Evolutionary conservation across 192 early-diverging fungal species (phyloP).

Genomic region (Thamnidium elegans): DNA sequence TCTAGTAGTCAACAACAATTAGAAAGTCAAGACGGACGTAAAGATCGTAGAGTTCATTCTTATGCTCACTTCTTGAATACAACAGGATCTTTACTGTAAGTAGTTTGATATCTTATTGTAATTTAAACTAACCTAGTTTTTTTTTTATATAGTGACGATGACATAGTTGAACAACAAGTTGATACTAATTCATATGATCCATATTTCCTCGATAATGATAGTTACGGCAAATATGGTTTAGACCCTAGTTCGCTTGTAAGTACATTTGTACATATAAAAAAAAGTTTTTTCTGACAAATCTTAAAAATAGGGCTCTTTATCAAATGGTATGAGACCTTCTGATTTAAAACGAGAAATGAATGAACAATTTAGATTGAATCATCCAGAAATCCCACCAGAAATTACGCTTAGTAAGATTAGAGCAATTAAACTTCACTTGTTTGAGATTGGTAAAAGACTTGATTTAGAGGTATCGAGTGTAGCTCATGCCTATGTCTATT

Average conservation of each 20-base stretch:
- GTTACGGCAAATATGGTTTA: background rate
- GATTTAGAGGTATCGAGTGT: slow-evolving; percentile 89
- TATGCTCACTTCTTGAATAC: slow-evolving; percentile 52
- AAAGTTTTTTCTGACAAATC: too few relatives aligned
- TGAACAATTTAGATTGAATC: slow-evolving; percentile 76
- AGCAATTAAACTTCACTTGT: slow-evolving; percentile 69
- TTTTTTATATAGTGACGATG: slow-evolving; percentile 32
- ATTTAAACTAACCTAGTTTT: background rate
- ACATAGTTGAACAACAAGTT: slow-evolving; percentile 5
- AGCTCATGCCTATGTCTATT: slow-evolving; percentile 87
- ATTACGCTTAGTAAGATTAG: slow-evolving; percentile 90
- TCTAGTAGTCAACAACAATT: slow-evolving; percentile 27
- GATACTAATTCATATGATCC: slow-evolving; percentile 64
- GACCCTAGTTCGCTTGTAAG: slow-evolving; percentile 2
- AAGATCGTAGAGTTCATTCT: slow-evolving; percentile 41
- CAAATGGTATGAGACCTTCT: slow-evolving; percentile 42
- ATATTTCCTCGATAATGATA: slow-evolving; percentile 65
- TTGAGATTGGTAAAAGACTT: slow-evolving; percentile 63
- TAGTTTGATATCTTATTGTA: background rate
- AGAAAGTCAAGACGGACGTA: slow-evolving; percentile 24
- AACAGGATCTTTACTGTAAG: slow-evolving; percentile 51
- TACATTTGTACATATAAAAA: too few relatives aligned
- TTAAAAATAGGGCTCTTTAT: background rate
- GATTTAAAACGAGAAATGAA: slow-evolving; percentile 89
- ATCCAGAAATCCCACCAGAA: slow-evolving; percentile 75